Base-by-base conservation (phyloP, 257 asterid species). In the Solanum habrochaites region DNA sequence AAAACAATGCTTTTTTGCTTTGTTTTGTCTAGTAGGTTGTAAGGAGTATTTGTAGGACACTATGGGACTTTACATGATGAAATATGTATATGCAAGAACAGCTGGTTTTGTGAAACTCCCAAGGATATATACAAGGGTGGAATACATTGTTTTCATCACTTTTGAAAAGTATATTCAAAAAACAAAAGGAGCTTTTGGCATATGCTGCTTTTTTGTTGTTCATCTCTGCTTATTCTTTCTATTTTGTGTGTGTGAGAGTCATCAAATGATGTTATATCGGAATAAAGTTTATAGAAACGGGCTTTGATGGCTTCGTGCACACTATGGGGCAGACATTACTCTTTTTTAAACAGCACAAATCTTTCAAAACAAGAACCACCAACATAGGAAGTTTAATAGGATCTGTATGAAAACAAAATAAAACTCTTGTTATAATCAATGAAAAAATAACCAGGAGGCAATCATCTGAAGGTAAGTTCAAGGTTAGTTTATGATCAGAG, bases 81-180 rank as follows among this genome's bases (percentile, higher is more conserved):
- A 84, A 86, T 27, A 52, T 25, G 16, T 20, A 84, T 82, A 71
- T 87, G 88, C 23, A 87, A 86, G 91, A 60, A 90, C 94, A 93
- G 96, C 96, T 92, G 92, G 92, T 52, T 70, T 92, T 94, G 93
- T 94, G 99, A 91, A 90, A 60, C 62, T 92, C 89, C 85, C 98
- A 88, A 94, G 98, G 92, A 91, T 82, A 52, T 7, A 83, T 62
- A 16, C 78, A 64, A 13, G 77, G 86, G 75, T 9, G 86, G 78
- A 21, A 64, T 64, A 62, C 72, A 32, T 78, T 78, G 64, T 45
- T 78, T 45, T 91, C 78, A 83, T 90, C 98, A 92, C 78, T 49
- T 85, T 77, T 49, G 1, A 69, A 29, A 69, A 1, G 0, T 64
- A 35, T 39, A 40, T 70, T 40, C 29, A 67, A 62, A 37, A 56